Conservation (phyloP, 2,329 filamentous ascomycete genomes). For the Alternaria triticina region DNA sequence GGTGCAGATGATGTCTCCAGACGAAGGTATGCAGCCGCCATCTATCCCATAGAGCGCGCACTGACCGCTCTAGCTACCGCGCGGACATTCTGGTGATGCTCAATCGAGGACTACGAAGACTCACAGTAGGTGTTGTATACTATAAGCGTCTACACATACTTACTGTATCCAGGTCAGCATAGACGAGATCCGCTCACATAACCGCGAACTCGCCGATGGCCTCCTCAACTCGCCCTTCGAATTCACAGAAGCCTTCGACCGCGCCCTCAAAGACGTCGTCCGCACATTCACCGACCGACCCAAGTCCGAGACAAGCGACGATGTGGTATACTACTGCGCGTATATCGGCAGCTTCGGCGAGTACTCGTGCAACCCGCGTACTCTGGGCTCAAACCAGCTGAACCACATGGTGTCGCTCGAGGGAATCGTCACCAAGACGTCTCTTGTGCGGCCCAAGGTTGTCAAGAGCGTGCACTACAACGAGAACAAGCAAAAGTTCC, state of each 20-base stretch:
- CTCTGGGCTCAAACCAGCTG: constrained; percentile 83
- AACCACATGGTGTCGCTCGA: constrained; percentile 98
- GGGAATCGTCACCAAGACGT: constrained; percentile 96
- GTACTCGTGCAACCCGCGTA: constrained; percentile 92
- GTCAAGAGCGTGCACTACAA: constrained; percentile 98
- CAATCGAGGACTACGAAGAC: constrained; percentile 64
- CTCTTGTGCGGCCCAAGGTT: constrained; percentile 94
- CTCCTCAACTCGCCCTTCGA: constrained; percentile 88
- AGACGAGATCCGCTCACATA: constrained; percentile 91
- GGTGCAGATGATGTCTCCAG: constrained; percentile 61
- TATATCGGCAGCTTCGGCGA: constrained; percentile 96
- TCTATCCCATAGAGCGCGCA: constrained; percentile 15
- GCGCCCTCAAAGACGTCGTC: constrained; percentile 87
- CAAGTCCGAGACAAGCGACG: constrained; percentile 75
- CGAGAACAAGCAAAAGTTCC: constrained; percentile 83
- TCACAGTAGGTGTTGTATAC: constrained; percentile 54
- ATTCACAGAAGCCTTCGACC: constrained; percentile 85
- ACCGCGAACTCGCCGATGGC: constrained; percentile 77
- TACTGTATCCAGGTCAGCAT: constrained; percentile 58
- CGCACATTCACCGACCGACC: constrained; percentile 78
- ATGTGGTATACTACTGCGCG: constrained; percentile 92
- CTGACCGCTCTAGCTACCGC: constrained; percentile 72
- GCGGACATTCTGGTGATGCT: constrained; percentile 84
- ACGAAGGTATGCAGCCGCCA: constrained; percentile 54
- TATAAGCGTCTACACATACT: constrained; percentile 1